Evolutionary conservation across 2,329 filamentous ascomycete species (phyloP), one percentile per base, ranked within the genome.

Genomic region (Alternaria arbusti): DNA sequence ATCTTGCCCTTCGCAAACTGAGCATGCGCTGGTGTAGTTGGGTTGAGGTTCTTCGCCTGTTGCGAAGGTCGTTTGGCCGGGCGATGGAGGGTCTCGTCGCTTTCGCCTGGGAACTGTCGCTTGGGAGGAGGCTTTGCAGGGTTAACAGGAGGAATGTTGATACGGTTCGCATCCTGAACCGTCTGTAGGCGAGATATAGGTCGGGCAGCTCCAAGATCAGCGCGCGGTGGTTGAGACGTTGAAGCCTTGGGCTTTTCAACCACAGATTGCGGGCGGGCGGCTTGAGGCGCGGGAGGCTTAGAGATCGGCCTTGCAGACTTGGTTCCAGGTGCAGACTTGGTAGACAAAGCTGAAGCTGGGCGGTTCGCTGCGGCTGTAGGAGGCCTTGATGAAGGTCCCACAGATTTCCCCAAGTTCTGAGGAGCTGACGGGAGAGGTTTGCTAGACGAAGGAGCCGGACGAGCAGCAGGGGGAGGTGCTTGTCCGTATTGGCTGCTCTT

Each of bases 1-100:
- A 97, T 97, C 26, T 91, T 89, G n/a, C 89, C 92, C 80, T 91
- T 97, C 8, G 93, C 92, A 63, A 95, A 90, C 75, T 88, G 86
- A 68, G 92, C 90, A 72, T 93, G 91, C 20, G 85, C 84, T 13
- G 88, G 73, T 6, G 81, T 77, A 55, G 83, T 75, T 13, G 77
- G 73, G 40, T 78, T 75, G 84, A 75, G 17, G 17, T 60, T 85
- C 81, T 71, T 86, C 80, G 71, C 83, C 45, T 86, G 74, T 49
- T 74, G 70, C 17, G 76, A 78, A 30, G 74, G 77, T 26, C 77
- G 73, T 51, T 79, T 79, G 5, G 77, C 74, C 17, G 77, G 77
- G 15, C 77, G 75, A 50, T 77, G 86, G 32, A 84, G 84, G 47
- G 88, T 86, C 40, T 89, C 86, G 17, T 89, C 87, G 40, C 86